A percentile compares a stretch with the other conserved stretches of the same genome.
Evolutionary conservation across 1,284 basidiomycete species (phyloP).

Genomic region (Chalciporus sp.): DNA sequence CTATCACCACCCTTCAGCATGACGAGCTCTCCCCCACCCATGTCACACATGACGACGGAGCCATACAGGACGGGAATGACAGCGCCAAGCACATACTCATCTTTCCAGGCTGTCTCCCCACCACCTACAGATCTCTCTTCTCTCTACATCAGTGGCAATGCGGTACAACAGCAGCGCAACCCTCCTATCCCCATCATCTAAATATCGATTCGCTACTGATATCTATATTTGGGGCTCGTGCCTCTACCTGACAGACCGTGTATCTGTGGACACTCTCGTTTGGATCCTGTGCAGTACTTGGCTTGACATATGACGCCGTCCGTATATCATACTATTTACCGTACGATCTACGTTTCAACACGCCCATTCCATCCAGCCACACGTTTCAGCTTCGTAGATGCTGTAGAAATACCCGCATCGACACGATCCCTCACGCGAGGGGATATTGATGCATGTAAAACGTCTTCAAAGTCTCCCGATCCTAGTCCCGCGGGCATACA

Average conservation of each 20-base stretch:
- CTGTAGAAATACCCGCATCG: neutral
- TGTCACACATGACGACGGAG: conserved; percentile 1
- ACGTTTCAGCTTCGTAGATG: neutral
- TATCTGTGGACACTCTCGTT: neutral
- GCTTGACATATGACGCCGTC: too few relatives aligned
- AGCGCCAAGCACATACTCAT: neutral
- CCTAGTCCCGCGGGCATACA: too few relatives aligned
- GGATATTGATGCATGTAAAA: neutral
- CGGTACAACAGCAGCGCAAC: conserved; percentile 4
- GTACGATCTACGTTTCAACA: neutral
- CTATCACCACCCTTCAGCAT: neutral
- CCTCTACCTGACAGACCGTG: neutral
- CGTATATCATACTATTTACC: too few relatives aligned
- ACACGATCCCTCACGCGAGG: neutral
- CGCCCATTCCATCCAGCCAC: neutral
- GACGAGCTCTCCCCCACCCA: neutral
- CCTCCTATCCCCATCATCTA: conserved; percentile 30
- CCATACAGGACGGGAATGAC: neutral
- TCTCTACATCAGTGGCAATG: conserved; percentile 9
- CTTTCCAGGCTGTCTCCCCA: conserved; percentile 8
- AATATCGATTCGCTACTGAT: neutral
- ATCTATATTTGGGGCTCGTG: neutral
- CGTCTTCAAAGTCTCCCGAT: neutral
- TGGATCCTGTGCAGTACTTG: too few relatives aligned
- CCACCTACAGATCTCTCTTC: conserved; percentile 14